These are phyloP conservation scores for Zygosaccharomyces pseudobailii DNA, from an alignment of 1,139 yeast species.

Conservation along the genomic window DNA sequence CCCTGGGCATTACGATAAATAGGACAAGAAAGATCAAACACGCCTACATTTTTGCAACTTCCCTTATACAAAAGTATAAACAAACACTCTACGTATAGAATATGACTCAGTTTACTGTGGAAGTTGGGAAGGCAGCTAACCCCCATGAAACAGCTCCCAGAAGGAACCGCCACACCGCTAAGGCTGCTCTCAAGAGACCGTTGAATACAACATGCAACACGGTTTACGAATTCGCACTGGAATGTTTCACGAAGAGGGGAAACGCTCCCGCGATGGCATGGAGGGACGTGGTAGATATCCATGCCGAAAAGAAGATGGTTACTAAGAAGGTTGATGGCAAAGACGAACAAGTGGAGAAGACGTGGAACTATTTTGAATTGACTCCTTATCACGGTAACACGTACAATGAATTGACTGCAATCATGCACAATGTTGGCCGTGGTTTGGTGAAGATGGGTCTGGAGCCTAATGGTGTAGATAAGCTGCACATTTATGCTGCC, in stretches of 20 bases:
- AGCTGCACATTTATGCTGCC: constrained; percentile 77
- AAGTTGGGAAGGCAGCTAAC: constrained; percentile 69
- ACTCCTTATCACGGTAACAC: constrained; percentile 64
- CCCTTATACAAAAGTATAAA: neutral
- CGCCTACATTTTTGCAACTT: neutral
- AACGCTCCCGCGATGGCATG: constrained; percentile 63
- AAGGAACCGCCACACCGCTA: constrained; percentile 56
- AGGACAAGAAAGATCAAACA: neutral
- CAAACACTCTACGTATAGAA: neutral
- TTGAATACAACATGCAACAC: constrained; percentile 56
- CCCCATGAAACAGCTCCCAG: constrained; percentile 91
- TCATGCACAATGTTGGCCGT: constrained; percentile 56
- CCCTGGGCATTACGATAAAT: neutral
- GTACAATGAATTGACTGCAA: constrained; percentile 51
- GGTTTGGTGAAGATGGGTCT: constrained; percentile 79
- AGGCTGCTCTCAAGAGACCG: constrained; percentile 53
- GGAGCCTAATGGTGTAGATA: constrained; percentile 54
- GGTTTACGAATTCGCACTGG: constrained; percentile 64
- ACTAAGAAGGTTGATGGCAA: constrained; percentile 77
- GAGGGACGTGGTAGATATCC: constrained; percentile 70
- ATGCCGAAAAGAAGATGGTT: constrained; percentile 69
- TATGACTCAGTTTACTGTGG: constrained; percentile 39
- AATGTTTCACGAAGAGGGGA: constrained; percentile 57
- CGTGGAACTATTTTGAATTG: constrained; percentile 82
- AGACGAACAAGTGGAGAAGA: constrained; percentile 65